A percentile compares a stretch with the other conserved stretches of the same genome.
Evolutionary conservation across 176 grass and related monocot species (phyloP).

Genomic region (Pharus latifolius): DNA sequence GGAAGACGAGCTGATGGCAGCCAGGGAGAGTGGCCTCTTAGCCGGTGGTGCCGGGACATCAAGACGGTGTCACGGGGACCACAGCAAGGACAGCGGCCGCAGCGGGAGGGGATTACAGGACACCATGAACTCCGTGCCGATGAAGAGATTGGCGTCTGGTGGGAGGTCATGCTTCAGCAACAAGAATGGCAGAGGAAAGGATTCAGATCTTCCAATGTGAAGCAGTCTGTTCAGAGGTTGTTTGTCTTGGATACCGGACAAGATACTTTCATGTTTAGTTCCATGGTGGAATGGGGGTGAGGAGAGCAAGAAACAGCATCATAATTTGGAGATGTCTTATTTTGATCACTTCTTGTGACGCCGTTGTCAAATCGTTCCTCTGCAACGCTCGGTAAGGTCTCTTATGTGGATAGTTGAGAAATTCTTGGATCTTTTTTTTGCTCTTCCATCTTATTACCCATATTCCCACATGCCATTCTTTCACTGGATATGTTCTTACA

Average conservation of each 20-base stretch:
- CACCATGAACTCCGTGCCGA: background rate
- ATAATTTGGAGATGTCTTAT: slow-evolving; percentile 7
- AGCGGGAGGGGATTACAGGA: slow-evolving; percentile 19
- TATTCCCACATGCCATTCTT: background rate
- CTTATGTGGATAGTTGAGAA: background rate
- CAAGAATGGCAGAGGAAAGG: slow-evolving; percentile 35
- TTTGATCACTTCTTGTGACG: slow-evolving; percentile 7
- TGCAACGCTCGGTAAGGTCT: slow-evolving; percentile 12
- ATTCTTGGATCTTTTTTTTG: background rate
- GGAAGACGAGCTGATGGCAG: slow-evolving; percentile 59
- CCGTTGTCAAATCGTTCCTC: slow-evolving; percentile 3
- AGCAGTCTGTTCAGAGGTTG: slow-evolving; percentile 4
- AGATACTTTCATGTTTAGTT: background rate
- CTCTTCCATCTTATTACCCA: background rate
- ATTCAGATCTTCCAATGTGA: slow-evolving; percentile 40
- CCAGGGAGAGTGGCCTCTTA: slow-evolving; percentile 46
- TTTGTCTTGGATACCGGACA: slow-evolving; percentile 20
- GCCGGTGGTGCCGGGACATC: slow-evolving; percentile 30
- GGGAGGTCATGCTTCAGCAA: slow-evolving; percentile 46
- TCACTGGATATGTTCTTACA: slow-evolving; percentile 1
- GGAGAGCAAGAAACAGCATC: slow-evolving; percentile 7
- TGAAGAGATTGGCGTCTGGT: slow-evolving; percentile 53
- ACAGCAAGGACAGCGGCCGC: slow-evolving; percentile 26
- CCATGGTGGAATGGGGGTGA: slow-evolving; percentile 6
- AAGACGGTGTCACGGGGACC: slow-evolving; percentile 14